Percentiles rank a stretch among this genome's conserved stretches.
Conservation (phyloP, 345 rosid genomes). For the Heritiera fomes region DNA sequence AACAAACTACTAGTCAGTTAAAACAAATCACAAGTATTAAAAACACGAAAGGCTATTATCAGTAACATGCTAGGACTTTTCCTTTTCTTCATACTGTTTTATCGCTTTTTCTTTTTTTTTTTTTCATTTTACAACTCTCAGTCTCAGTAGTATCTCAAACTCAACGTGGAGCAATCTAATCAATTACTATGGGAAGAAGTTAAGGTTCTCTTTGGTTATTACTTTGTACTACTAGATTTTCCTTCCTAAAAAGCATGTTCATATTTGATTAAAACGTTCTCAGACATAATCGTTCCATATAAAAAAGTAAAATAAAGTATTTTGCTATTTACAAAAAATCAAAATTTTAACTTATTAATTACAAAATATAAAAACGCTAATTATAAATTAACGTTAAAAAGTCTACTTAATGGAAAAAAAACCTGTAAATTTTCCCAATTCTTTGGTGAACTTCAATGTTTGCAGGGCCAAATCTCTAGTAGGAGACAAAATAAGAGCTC, state of each 20-base stretch:
- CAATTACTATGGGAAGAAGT: neutral
- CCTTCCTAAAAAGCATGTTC: no score
- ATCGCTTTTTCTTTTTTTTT: neutral
- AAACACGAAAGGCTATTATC: neutral
- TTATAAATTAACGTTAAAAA: neutral
- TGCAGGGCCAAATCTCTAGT: slow-evolving; percentile 95
- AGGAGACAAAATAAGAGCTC: slow-evolving; percentile 89
- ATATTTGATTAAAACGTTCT: no score
- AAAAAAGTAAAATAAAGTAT: neutral
- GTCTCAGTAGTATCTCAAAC: neutral
- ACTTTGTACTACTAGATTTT: neutral
- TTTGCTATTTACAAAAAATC: neutral
- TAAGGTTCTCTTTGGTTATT: no score
- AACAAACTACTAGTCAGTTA: neutral
- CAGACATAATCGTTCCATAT: no score
- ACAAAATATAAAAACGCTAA: neutral
- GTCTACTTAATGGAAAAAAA: neutral
- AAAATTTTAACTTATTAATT: no score
- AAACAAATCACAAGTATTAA: neutral
- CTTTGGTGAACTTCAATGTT: slow-evolving; percentile 91
- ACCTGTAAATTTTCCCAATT: slow-evolving; percentile 88
- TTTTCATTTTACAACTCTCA: neutral
- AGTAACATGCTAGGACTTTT: neutral
- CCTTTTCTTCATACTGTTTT: neutral
- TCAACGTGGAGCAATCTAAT: neutral